Conservation (phyloP, 148 eudicot species). For the Fallopia convolvulus region DNA sequence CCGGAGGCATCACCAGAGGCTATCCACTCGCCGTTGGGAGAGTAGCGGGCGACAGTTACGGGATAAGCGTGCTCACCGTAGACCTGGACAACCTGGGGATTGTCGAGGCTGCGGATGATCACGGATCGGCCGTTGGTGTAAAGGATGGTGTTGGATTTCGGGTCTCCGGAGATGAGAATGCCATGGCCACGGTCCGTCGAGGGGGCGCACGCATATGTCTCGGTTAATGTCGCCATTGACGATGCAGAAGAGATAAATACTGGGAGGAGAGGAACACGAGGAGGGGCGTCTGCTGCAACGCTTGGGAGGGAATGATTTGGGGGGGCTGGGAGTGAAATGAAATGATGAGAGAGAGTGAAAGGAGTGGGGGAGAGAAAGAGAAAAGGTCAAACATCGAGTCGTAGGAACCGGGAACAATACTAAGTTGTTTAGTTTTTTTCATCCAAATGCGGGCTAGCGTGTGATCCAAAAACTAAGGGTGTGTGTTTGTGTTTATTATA, state of each 20-base stretch:
- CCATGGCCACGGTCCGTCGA: constrained; percentile 93
- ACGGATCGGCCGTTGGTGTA: constrained; percentile 88
- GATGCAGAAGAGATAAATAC: neutral
- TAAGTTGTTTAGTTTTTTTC: too few species aligned
- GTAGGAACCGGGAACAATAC: neutral
- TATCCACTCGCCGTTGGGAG: constrained; percentile 92
- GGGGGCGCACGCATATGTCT: constrained; percentile 88
- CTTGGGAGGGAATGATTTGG: neutral
- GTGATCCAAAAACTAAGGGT: too few species aligned
- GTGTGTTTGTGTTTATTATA: too few species aligned
- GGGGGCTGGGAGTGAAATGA: neutral
- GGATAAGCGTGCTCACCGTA: constrained; percentile 85
- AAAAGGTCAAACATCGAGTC: neutral
- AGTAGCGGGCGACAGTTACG: constrained; percentile 76
- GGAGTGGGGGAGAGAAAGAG: neutral
- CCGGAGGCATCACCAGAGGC: constrained; percentile 93
- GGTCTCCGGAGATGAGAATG: constrained; percentile 79
- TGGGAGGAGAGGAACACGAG: neutral
- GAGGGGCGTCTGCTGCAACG: neutral
- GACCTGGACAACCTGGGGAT: constrained; percentile 46
- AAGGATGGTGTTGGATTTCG: constrained; percentile 67
- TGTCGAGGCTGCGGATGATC: constrained; percentile 63
- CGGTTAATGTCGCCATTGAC: constrained; percentile 41
- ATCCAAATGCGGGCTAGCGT: too few species aligned
- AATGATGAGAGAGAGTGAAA: constrained; percentile 3